Percentiles rank a stretch among this genome's conserved stretches.
Conservation (phyloP, 2,329 filamentous ascomycete genomes). For the Sarocladium strictum region DNA sequence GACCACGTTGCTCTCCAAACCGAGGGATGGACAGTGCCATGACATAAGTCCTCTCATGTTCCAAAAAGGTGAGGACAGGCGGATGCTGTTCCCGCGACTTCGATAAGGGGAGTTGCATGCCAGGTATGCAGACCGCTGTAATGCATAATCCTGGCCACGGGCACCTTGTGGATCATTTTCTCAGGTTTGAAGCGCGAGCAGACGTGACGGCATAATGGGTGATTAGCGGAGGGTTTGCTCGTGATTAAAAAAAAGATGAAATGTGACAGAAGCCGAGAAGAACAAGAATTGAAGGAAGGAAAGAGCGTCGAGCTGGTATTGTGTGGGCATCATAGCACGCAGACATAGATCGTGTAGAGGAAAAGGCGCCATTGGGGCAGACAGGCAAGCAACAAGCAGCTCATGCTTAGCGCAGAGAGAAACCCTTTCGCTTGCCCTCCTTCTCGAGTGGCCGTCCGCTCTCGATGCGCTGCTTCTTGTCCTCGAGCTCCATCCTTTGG, state of each 20-base stretch:
- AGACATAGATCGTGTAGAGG: slow-evolving; percentile 46
- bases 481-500: slow-evolving; percentile 89
- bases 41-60: neutral
- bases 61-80: neutral
- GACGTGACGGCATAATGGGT: slow-evolving; percentile 15
- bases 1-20: slow-evolving; percentile 8
- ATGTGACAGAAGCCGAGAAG: slow-evolving; percentile 24
- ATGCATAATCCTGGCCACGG: neutral
- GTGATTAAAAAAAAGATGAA: slow-evolving; percentile 33
- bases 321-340: slow-evolving; percentile 54
- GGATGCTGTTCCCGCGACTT: neutral
- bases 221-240: slow-evolving; percentile 28
- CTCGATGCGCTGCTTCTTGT: slow-evolving; percentile 96
- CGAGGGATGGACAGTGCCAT: neutral
- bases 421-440: slow-evolving; percentile 98
- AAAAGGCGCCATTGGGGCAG: neutral
- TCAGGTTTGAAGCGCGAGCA: neutral
- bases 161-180: neutral
- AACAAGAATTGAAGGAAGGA: slow-evolving; percentile 39
- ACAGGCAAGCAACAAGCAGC: neutral
- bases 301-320: slow-evolving; percentile 52
- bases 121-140: neutral
- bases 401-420: slow-evolving; percentile 80
- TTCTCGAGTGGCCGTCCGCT: slow-evolving; percentile 94
- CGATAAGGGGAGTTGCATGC: neutral